Evolutionary conservation across 495 filamentous ascomycete genomes (phyloP), one percentile per base, ranked within the genome.

Genomic region (Neurospora africana): DNA sequence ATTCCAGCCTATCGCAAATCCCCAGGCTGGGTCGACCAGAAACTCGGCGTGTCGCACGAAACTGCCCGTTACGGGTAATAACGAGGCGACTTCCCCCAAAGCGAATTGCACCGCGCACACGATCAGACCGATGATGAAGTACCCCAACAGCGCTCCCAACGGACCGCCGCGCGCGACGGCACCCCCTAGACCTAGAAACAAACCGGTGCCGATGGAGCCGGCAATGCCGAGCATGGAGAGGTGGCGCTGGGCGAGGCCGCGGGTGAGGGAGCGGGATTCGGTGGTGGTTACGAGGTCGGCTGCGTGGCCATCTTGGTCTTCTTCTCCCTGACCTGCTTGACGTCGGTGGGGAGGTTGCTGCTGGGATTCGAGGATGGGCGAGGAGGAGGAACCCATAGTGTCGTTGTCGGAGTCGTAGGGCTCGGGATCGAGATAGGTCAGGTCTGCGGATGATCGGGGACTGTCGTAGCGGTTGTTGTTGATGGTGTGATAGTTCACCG

Each of bases 1-100:
- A 65, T 86, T 87, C 83, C 83, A 86, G 8, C 92, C 92, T 73
- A 94, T 89, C 47, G 92, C 90, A 74, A 96, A 94, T 3, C 93
- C 93, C 80, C 93, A 83, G 70, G 91, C 90, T 39, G 91, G 90
- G 75, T 93, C 91, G 68, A 94, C 88, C 61, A 93, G 86, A 70
- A 91, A 88, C 74, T 92, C 86, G 47, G 91, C 87, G 72, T 93
- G 93, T 27, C 91, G 75, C 2, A 87, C 85, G 65, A 88, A 85
- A 4, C 83, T 82, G 23, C 87, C 87, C 1, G 85, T 85, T 0
- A 87, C 84, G 0, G 91, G 87, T 9, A 92, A 84, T 79, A 90
- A 85, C 39, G 90, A 89, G 68, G 88, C 85, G 68, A 84, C 84
- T 79, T 92, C 87, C 58, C 90, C 89, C 43, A 88, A 78, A 10